phyloP scores from a whole-genome alignment of 176 grass and related monocot species.

The Dactylis glomerata region DNA sequence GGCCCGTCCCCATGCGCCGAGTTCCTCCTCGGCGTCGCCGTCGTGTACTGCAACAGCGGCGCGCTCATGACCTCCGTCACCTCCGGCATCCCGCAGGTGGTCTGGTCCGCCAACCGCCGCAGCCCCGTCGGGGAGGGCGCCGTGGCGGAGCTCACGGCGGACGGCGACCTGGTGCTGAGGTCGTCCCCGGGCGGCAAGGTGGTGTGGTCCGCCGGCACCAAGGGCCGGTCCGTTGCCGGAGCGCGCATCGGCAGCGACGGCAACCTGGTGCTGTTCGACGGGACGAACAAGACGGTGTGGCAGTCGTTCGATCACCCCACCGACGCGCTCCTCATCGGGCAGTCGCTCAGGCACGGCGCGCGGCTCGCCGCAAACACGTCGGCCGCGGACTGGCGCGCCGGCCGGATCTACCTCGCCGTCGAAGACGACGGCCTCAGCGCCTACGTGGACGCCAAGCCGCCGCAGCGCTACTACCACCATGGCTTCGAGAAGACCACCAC shows the following conservation, averaged over 20 bases:
- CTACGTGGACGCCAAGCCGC: constrained; percentile 31
- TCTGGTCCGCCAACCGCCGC: constrained; percentile 48
- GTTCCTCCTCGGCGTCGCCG: constrained; percentile 40
- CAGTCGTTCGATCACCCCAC: constrained; percentile 57
- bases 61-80: constrained; percentile 14
- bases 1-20: neutral
- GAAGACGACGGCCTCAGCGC: constrained; percentile 5
- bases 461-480: constrained; percentile 30
- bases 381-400: neutral
- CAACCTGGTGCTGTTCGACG: constrained; percentile 43
- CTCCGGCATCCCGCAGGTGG: constrained; percentile 34
- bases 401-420: constrained; percentile 33
- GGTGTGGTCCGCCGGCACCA: constrained; percentile 31
- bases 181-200: neutral
- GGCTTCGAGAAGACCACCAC: neutral
- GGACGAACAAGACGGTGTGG: constrained; percentile 13
- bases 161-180: constrained; percentile 25
- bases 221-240: constrained; percentile 5
- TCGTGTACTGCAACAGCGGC: constrained; percentile 53
- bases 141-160: neutral
- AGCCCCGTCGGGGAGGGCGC: constrained; percentile 21
- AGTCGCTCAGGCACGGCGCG: constrained; percentile 1
- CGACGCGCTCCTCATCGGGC: constrained; percentile 36
- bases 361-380: constrained; percentile 30
- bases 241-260: constrained; percentile 23